A percentile compares a stretch with the other conserved stretches of the same genome.
Conservation (phyloP, 805 yeast species). For the Kodamaea leandrae region DNA sequence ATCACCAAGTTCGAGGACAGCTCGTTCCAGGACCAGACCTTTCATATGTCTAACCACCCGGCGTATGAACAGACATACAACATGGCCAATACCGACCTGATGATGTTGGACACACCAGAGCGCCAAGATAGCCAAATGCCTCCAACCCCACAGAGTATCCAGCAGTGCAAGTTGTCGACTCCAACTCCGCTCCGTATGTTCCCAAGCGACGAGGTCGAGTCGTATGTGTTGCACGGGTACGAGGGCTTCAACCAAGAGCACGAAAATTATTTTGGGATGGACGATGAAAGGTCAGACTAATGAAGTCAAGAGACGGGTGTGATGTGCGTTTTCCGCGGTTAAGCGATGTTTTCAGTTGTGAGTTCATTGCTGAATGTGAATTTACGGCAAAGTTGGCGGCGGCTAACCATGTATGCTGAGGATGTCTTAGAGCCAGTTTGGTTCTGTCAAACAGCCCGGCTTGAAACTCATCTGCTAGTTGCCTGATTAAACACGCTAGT, state of each 20-base stretch:
- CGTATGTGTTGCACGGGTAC: conserved; percentile 37
- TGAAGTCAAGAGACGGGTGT: too few relatives aligned
- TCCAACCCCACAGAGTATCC: conserved; percentile 16
- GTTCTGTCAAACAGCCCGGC: too few relatives aligned
- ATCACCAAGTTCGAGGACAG: conserved; percentile 49
- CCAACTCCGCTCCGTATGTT: conserved; percentile 7
- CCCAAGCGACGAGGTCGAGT: conserved; percentile 39
- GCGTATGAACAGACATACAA: conserved; percentile 4
- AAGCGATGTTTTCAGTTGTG: too few relatives aligned
- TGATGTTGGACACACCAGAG: conserved; percentile 3
- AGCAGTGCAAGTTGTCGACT: conserved; percentile 10
- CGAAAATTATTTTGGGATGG: conserved; percentile 29
- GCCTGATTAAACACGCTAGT: too few relatives aligned
- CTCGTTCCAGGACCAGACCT: conserved; percentile 22
- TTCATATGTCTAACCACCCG: conserved; percentile 7
- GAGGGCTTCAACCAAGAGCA: conserved; percentile 23
- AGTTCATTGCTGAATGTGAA: too few relatives aligned
- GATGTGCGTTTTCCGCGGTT: too few relatives aligned
- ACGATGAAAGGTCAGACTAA: conserved; percentile 1
- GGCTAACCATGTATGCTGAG: too few relatives aligned
- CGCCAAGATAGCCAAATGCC: conserved; percentile 13
- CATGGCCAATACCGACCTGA: conserved; percentile 3
- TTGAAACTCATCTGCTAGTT: too few relatives aligned
- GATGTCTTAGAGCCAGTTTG: too few relatives aligned
- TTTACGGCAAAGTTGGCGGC: too few relatives aligned